Conservation (phyloP, 2,329 filamentous ascomycete species). For the Emergomyces orientalis region DNA sequence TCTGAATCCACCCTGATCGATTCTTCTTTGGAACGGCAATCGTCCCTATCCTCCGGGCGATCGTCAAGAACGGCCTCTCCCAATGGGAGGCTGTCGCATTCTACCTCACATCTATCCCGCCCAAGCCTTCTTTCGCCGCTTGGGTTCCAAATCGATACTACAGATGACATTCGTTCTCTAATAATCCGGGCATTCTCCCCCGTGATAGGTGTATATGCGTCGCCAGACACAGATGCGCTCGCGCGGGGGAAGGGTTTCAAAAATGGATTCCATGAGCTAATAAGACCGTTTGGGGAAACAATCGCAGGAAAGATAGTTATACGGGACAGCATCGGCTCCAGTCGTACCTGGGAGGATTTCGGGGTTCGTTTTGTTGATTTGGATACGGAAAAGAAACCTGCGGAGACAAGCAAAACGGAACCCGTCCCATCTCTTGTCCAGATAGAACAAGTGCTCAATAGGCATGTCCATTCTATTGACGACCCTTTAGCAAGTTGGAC, state of each 20-base stretch:
- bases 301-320: constrained; percentile 82
- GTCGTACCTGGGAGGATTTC: constrained; percentile 79
- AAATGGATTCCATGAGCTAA: constrained; percentile 70
- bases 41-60: constrained; percentile 58
- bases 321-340: constrained; percentile 78
- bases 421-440: constrained; percentile 40
- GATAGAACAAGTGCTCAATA: constrained; percentile 71
- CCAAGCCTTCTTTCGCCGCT: constrained; percentile 39
- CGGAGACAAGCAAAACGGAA: constrained; percentile 27
- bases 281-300: constrained; percentile 83
- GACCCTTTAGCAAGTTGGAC: constrained; percentile 28
- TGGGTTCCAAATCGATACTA: constrained; percentile 44
- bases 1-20: constrained; percentile 48
- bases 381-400: constrained; percentile 40
- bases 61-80: constrained; percentile 61
- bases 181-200: constrained; percentile 82
- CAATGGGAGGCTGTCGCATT: constrained; percentile 50
- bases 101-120: constrained; percentile 41
- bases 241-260: constrained; percentile 75
- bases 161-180: constrained; percentile 52
- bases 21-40: constrained; percentile 44
- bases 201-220: constrained; percentile 79
- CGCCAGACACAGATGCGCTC: constrained; percentile 72
- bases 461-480: constrained; percentile 69
- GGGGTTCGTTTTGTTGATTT: constrained; percentile 75